phyloP scores from a whole-genome alignment of 2,329 filamentous ascomycete species.

The Alternaria viburni region DNA sequence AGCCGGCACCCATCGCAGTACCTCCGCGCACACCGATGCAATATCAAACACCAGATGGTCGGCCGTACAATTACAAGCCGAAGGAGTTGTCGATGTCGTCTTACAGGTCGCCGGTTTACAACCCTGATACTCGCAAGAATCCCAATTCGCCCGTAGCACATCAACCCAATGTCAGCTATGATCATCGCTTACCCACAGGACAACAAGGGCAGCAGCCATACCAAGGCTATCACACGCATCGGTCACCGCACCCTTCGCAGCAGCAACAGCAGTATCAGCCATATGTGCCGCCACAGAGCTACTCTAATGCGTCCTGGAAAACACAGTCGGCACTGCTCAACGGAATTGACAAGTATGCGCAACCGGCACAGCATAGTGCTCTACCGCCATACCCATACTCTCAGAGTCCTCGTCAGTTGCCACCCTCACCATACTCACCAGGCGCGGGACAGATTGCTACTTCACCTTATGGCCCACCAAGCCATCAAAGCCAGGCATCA shows the following conservation, averaged over 20 bases:
- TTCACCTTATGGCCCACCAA: slow-evolving; percentile 20
- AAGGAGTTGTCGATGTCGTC: slow-evolving; percentile 31
- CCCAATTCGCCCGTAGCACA: slow-evolving; percentile 48
- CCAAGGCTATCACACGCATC: slow-evolving; percentile 27
- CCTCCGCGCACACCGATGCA: slow-evolving; percentile 43
- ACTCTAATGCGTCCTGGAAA: slow-evolving; percentile 33
- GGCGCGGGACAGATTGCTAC: slow-evolving; percentile 17
- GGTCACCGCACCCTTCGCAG: slow-evolving; percentile 22
- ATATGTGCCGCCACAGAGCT: slow-evolving; percentile 35
- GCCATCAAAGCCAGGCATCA: slow-evolving; percentile 33
- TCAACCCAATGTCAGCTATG: slow-evolving; percentile 47
- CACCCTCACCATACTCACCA: slow-evolving; percentile 30
- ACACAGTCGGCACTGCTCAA: slow-evolving; percentile 28
- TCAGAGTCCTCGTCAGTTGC: slow-evolving; percentile 23
- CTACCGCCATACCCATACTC: slow-evolving; percentile 37
- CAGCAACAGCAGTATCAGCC: slow-evolving; percentile 33
- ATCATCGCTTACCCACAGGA: slow-evolving; percentile 33
- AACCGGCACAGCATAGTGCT: slow-evolving; percentile 21
- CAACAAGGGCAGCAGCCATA: slow-evolving; percentile 30
- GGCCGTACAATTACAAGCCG: slow-evolving; percentile 45
- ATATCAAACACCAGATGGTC: slow-evolving; percentile 24
- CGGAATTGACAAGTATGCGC: slow-evolving; percentile 38
- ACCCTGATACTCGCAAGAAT: slow-evolving; percentile 43
- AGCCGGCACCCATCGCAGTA: slow-evolving; percentile 50
- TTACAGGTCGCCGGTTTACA: slow-evolving; percentile 40